Conservation (phyloP, 1,139 yeast species). For the Meyerozyma sp. region DNA sequence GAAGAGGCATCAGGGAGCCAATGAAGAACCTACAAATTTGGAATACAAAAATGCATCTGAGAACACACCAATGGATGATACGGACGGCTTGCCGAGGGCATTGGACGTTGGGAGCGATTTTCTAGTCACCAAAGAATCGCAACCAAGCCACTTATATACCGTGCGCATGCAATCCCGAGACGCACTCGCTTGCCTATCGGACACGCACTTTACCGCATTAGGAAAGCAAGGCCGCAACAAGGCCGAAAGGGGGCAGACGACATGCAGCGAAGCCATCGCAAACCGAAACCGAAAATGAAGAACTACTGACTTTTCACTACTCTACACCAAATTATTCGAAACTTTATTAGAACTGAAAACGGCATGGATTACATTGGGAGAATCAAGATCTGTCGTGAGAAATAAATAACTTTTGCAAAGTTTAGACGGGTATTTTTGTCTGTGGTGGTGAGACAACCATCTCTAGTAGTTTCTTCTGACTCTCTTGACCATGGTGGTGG, state of each 20-base stretch:
- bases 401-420: neutral
- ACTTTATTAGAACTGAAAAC: constrained; percentile 1
- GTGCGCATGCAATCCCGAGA: neutral
- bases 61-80: too few species aligned
- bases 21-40: too few species aligned
- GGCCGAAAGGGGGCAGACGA: too few species aligned
- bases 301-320: too few species aligned
- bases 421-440: neutral
- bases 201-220: too few species aligned
- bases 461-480: constrained; percentile 16
- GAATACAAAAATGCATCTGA: too few species aligned
- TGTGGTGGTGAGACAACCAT: neutral
- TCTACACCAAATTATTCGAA: neutral
- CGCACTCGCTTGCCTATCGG: neutral
- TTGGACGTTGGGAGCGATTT: too few species aligned
- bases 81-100: too few species aligned
- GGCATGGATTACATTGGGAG: neutral
- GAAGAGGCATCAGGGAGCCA: neutral
- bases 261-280: too few species aligned
- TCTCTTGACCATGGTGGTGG: constrained; percentile 9
- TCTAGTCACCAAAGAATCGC: too few species aligned
- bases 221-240: too few species aligned
- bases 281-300: neutral
- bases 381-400: neutral
- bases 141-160: neutral